Conservation (phyloP, 1,284 basidiomycete species). For the Hortiboletus rubellus region DNA sequence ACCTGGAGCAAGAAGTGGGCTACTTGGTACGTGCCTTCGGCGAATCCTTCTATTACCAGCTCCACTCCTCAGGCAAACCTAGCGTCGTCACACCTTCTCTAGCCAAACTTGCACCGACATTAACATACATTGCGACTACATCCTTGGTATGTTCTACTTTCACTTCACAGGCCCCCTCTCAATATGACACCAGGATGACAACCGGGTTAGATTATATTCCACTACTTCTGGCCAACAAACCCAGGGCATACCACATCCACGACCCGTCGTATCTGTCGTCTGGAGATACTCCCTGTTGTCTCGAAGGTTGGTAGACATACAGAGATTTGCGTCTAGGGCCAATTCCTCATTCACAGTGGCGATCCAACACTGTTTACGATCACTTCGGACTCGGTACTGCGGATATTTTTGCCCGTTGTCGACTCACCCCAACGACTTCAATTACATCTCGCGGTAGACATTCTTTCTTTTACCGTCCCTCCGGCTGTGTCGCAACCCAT, state of each 20-base stretch:
- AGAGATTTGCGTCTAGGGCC: neutral
- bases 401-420: conserved; percentile 85
- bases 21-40: conserved; percentile 46
- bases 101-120: conserved; percentile 67
- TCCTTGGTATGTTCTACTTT: conserved; percentile 47
- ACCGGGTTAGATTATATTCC: conserved; percentile 61
- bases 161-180: conserved; percentile 5
- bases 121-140: conserved; percentile 70
- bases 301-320: conserved; percentile 52
- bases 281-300: conserved; percentile 70
- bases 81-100: conserved; percentile 53
- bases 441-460: conserved; percentile 74
- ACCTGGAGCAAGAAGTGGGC: conserved; percentile 80
- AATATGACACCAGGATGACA: conserved; percentile 49
- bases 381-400: conserved; percentile 72
- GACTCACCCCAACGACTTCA: conserved; percentile 86
- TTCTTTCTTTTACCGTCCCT: conserved; percentile 55
- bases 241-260: conserved; percentile 67
- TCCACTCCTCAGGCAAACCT: conserved; percentile 13
- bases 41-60: conserved; percentile 1
- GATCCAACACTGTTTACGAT: conserved; percentile 77
- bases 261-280: conserved; percentile 58
- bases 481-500: conserved; percentile 5
- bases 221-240: conserved; percentile 70
- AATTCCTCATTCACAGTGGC: conserved; percentile 47